phyloP scores from a whole-genome alignment of 1,284 basidiomycete genomes.

The Grifola frondosa region DNA sequence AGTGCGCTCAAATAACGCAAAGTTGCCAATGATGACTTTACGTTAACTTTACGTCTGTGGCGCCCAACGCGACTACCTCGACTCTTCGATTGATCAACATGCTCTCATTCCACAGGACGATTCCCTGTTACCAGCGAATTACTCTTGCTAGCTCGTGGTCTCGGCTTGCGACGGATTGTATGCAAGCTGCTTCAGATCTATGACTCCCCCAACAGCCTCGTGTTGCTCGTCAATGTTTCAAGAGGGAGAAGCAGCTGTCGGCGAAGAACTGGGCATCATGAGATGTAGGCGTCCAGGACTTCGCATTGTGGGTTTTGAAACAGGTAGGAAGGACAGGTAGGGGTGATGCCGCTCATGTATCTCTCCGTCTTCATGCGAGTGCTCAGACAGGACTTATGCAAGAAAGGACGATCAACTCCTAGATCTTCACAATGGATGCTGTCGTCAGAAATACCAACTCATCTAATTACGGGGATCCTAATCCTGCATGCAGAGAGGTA shows the following conservation, averaged over 20 bases:
- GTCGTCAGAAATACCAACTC: slow-evolving; percentile 80
- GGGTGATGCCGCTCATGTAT: slow-evolving; percentile 22
- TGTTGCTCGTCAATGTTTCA: slow-evolving; percentile 89
- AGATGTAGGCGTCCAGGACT: slow-evolving; percentile 88
- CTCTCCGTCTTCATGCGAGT: slow-evolving; percentile 6
- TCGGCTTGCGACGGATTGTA: slow-evolving; percentile 80
- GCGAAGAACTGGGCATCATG: slow-evolving; percentile 90
- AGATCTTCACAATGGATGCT: slow-evolving; percentile 96
- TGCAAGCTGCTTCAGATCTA: slow-evolving; percentile 91
- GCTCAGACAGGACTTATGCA: slow-evolving; percentile 82
- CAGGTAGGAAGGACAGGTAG: slow-evolving; percentile 77
- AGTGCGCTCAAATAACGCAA: too few species aligned
- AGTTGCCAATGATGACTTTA: too few species aligned
- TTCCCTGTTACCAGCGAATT: slow-evolving; percentile 80
- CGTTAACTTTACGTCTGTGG: too few species aligned
- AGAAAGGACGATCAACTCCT: slow-evolving; percentile 85
- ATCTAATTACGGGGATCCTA: slow-evolving; percentile 88
- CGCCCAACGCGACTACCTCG: too few species aligned
- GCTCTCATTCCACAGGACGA: slow-evolving; percentile 63
- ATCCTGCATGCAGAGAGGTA: slow-evolving; percentile 93
- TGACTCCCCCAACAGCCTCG: slow-evolving; percentile 81
- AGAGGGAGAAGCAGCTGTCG: slow-evolving; percentile 89
- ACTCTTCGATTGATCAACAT: too few species aligned
- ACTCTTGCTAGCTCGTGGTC: slow-evolving; percentile 82
- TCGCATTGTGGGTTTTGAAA: slow-evolving; percentile 84